phyloP scores from a whole-genome alignment of 106 monocot genomes.

The Dioscorea zingiberensis region DNA sequence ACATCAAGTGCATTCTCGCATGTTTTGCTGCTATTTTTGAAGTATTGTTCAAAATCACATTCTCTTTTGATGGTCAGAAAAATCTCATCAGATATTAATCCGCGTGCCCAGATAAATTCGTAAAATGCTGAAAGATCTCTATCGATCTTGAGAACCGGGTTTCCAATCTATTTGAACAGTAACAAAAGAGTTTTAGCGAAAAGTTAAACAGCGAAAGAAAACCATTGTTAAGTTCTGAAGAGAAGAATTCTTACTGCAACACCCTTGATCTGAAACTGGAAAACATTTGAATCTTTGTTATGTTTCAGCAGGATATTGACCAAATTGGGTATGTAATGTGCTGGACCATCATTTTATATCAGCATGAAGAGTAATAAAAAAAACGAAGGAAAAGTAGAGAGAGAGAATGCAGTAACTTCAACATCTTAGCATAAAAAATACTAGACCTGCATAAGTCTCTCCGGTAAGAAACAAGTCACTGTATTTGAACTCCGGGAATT shows the following conservation, averaged over 20 bases:
- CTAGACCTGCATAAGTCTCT: constrained; percentile 92
- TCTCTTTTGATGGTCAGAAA: constrained; percentile 45
- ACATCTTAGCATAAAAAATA: neutral
- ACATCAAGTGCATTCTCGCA: constrained; percentile 61
- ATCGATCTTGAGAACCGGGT: constrained; percentile 89
- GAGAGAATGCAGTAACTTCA: no score
- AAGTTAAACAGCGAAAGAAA: neutral
- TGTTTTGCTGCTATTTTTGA: constrained; percentile 58
- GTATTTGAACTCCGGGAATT: constrained; percentile 80
- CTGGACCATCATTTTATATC: constrained; percentile 22
- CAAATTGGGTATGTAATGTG: constrained; percentile 93
- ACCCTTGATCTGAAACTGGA: constrained; percentile 90
- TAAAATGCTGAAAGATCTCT: constrained; percentile 67
- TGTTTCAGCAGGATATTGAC: constrained; percentile 68
- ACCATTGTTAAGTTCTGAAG: neutral
- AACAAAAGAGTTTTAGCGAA: no score
- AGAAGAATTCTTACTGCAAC: constrained; percentile 54
- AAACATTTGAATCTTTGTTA: constrained; percentile 61
- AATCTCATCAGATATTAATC: constrained; percentile 96
- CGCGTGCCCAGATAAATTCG: constrained; percentile 93
- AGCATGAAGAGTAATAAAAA: neutral
- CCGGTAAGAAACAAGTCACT: constrained; percentile 73
- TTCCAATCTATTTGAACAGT: constrained; percentile 68
- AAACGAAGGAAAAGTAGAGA: neutral
- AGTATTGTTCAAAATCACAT: constrained; percentile 42